Evolutionary conservation across 345 rosid genomes (phyloP), one percentile per base, ranked within the genome.

Genomic region (Conringia planisiliqua): DNA sequence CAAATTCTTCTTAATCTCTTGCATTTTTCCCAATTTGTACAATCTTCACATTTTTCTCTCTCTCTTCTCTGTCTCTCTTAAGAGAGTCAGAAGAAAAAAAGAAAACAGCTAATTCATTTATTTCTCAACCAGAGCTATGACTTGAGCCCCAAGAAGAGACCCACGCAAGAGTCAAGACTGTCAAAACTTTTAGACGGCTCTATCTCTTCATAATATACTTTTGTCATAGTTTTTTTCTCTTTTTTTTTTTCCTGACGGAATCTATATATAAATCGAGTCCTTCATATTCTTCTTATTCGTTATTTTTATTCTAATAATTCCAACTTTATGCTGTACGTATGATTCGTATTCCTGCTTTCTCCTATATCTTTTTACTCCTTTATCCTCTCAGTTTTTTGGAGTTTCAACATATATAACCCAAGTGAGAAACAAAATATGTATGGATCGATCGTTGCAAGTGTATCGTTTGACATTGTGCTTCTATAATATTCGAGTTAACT

Each of bases 11-110:
- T 57, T 77, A 66, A 77, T 71, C 46, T 57, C 24, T 64, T n/a
- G 12, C 68, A 43, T 70, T 62, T 62, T 64, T 35, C 40, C 61
- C 61, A 66, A 78, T 66, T 68, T 82, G 87, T 86, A 84, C 77
- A 85, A 86, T 83, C 86, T 81, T 75, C 73, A 81, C 73, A 69
- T 72, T 54, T 82, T 79, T 62, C 52, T 63, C 62, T 16, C 57
- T 69, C 68, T 68, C 33, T 52, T 80, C 54, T 60, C 66, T 61
- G 40, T 59, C 22, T 66, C 59, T 50, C 59, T 66, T 13, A 33
- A 66, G 44, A 35, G 61, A 55, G 8, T 56, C 38, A 13, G 32
- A 35, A 47, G 40, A 61, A 26, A 30, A 40, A 72, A 18, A 32
- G 46, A 30, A 73, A 22, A 24, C 48, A 46, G 60, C 80, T 77